phyloP scores from a whole-genome alignment of 78 protist species.

The Cavenderia fasciculata region DNA sequence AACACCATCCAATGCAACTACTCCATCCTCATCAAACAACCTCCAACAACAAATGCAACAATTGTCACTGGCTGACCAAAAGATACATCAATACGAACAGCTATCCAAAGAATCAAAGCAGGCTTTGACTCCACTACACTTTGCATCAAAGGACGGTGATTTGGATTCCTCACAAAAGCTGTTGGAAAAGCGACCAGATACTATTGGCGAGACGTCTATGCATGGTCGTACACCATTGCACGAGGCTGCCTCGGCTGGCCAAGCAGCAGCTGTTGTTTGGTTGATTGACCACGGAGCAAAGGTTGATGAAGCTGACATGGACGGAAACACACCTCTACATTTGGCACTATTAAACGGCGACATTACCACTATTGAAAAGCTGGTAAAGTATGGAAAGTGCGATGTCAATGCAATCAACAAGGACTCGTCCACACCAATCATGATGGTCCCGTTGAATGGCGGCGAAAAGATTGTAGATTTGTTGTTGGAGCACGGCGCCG shows the following conservation, averaged over 20 bases:
- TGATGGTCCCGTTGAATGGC: conserved; percentile 73
- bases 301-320: conserved; percentile 4
- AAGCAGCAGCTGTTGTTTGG: background rate
- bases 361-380: conserved; percentile 3
- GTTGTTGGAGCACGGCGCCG: conserved; percentile 17
- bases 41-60: background rate
- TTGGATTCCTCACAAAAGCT: background rate
- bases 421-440: conserved; percentile 68
- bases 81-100: background rate
- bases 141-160: conserved; percentile 15
- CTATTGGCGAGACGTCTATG: background rate
- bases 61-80: background rate
- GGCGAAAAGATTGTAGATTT: conserved; percentile 62
- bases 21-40: conserved; percentile 1
- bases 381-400: background rate
- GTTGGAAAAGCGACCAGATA: background rate
- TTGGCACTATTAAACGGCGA: conserved; percentile 18
- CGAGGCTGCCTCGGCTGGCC: background rate
- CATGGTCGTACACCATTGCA: conserved; percentile 53
- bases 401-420: conserved; percentile 58
- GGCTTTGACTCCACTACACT: background rate
- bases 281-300: background rate
- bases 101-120: background rate
- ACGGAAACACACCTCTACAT: conserved; percentile 59
- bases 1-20: conserved; percentile 1